phyloP scores from a whole-genome alignment of 2,329 filamentous ascomycete species.

The Fusarium nanum region DNA sequence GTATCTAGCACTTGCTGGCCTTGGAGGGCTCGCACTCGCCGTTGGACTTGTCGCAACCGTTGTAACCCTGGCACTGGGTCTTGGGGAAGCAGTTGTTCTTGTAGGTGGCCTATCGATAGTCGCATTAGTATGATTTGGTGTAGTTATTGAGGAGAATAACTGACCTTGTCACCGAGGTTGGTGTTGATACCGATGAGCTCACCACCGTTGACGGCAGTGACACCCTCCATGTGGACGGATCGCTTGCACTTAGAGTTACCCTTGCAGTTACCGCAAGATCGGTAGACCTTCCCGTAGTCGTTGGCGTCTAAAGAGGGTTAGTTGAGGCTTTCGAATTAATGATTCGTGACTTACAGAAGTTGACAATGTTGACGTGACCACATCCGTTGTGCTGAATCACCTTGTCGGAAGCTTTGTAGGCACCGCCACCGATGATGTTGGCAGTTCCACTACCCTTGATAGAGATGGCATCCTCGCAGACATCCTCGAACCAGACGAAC shows the following conservation, averaged over 20 bases:
- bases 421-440: conserved; percentile 58
- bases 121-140: too few species aligned
- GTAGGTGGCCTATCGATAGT: conserved; percentile 48
- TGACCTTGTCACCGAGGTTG: conserved; percentile 51
- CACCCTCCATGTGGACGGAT: conserved; percentile 58
- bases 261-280: conserved; percentile 45
- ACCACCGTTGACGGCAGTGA: conserved; percentile 53
- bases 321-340: fast-evolving
- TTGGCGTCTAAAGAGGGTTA: conserved; percentile 47
- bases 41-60: conserved; percentile 47
- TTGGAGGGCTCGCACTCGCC: conserved; percentile 47
- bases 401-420: conserved; percentile 59
- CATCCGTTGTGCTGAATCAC: conserved; percentile 61
- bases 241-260: conserved; percentile 52
- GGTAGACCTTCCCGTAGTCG: conserved; percentile 59
- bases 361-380: conserved; percentile 55
- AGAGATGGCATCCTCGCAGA: conserved; percentile 52
- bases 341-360: conserved; percentile 24
- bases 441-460: conserved; percentile 46
- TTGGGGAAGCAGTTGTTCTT: conserved; percentile 47
- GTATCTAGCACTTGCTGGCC: conserved; percentile 45
- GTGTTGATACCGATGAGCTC: conserved; percentile 57
- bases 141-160: too few species aligned
- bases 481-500: conserved; percentile 62
- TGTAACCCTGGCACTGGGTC: conserved; percentile 47